Evolutionary conservation across 345 rosid genomes (phyloP).

Genomic region (Populus euphratica): DNA sequence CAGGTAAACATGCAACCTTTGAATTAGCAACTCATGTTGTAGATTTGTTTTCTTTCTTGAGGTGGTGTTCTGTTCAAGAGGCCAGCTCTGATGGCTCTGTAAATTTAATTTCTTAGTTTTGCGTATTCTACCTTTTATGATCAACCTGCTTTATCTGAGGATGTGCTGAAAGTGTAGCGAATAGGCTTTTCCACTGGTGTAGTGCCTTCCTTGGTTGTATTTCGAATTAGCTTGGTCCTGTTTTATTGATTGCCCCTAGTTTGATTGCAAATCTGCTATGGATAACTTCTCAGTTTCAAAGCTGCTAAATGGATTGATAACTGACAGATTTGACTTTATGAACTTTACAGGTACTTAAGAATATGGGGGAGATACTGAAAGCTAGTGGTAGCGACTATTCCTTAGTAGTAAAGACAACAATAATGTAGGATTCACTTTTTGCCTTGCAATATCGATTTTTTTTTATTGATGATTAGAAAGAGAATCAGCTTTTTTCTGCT

Average conservation of each 20-base stretch:
- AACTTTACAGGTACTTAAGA: constrained; percentile 45
- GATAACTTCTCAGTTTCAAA: neutral
- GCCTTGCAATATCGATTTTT: neutral
- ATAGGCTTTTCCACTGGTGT: neutral
- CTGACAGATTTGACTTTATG: neutral
- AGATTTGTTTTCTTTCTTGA: neutral
- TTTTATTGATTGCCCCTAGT: neutral
- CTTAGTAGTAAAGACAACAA: constrained; percentile 59
- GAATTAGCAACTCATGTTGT: neutral
- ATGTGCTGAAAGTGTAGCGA: neutral
- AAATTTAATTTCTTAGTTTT: neutral
- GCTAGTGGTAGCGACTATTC: constrained; percentile 56
- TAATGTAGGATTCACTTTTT: constrained; percentile 34
- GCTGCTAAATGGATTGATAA: neutral
- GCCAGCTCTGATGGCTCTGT: neutral
- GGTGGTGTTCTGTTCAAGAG: neutral
- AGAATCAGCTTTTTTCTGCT: neutral
- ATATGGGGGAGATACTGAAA: constrained; percentile 63
- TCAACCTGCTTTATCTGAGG: neutral
- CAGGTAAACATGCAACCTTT: constrained; percentile 49
- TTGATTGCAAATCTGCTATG: neutral
- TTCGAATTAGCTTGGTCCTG: neutral
- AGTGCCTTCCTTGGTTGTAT: neutral
- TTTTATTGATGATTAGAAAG: neutral
- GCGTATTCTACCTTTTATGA: neutral